phyloP scores from a whole-genome alignment of 2,329 filamentous ascomycete species.

The Colletotrichum sp. region DNA sequence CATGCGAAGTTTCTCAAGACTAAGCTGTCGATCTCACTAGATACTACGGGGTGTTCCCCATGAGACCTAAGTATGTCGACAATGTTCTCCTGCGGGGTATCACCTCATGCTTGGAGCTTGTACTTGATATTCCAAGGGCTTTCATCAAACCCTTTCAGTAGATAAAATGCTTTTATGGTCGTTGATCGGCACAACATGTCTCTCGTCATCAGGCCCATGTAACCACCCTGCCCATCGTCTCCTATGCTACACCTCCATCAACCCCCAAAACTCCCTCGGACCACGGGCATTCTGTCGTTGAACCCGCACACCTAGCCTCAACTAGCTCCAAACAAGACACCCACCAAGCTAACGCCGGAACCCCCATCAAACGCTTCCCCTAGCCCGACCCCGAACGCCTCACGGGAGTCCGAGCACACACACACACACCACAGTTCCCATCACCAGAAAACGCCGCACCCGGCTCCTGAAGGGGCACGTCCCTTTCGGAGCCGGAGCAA shows the following conservation, averaged over 20 bases:
- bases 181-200: fast-evolving
- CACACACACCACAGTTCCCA: background rate
- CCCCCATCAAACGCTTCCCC: background rate
- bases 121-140: fast-evolving
- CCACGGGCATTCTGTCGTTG: background rate
- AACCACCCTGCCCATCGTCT: background rate
- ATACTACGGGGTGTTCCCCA: background rate
- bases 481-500: background rate
- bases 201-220: background rate
- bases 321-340: background rate
- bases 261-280: background rate
- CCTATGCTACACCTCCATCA: background rate
- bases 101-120: background rate
- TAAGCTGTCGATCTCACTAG: background rate
- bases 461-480: background rate
- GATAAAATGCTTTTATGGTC: background rate
- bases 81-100: background rate
- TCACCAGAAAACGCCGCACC: background rate
- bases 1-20: background rate
- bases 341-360: background rate
- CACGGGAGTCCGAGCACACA: background rate
- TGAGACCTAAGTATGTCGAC: background rate
- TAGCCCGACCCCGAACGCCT: background rate
- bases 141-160: background rate
- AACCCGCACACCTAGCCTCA: background rate